Percentiles rank a stretch among this genome's conserved stretches.
Evolutionary conservation across 2,329 filamentous ascomycete genomes (phyloP).

Genomic region (Pleoardoris graminearum): DNA sequence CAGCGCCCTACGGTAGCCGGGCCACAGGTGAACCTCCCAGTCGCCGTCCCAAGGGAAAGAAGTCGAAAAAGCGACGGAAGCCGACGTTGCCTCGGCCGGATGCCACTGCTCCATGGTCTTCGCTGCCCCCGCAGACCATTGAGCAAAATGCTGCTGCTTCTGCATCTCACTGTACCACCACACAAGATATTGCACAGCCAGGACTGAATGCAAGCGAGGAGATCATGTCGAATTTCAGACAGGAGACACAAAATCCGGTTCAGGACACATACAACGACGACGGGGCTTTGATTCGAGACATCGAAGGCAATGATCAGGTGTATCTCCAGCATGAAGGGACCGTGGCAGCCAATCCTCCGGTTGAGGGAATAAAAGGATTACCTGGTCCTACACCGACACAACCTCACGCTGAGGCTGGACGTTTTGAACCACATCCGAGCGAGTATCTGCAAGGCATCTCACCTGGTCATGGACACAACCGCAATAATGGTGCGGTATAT

Average conservation of each 20-base stretch:
- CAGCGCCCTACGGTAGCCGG: too few relatives aligned
- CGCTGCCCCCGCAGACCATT: neutral
- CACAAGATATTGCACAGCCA: neutral
- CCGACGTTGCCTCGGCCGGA: neutral
- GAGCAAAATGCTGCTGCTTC: too few relatives aligned
- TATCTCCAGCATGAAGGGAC: neutral
- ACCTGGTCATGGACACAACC: too few relatives aligned
- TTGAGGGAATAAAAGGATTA: neutral
- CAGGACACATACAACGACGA: neutral
- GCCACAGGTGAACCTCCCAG: neutral
- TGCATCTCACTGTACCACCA: neutral
- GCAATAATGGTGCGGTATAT: too few relatives aligned
- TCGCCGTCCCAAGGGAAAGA: neutral
- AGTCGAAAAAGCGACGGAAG: conserved; percentile 1
- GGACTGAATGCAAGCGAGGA: neutral
- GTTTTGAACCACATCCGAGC: too few relatives aligned
- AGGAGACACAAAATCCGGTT: neutral
- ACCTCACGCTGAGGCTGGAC: neutral
- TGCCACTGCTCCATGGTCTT: neutral
- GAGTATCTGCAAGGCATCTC: too few relatives aligned
- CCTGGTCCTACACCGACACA: neutral
- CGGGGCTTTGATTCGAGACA: neutral
- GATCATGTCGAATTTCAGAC: too few relatives aligned
- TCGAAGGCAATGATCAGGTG: neutral
- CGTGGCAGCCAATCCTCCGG: neutral